These are phyloP conservation scores for Diaporthe velutina DNA, from an alignment of 2,329 filamentous ascomycete genomes.

Conservation along the genomic window DNA sequence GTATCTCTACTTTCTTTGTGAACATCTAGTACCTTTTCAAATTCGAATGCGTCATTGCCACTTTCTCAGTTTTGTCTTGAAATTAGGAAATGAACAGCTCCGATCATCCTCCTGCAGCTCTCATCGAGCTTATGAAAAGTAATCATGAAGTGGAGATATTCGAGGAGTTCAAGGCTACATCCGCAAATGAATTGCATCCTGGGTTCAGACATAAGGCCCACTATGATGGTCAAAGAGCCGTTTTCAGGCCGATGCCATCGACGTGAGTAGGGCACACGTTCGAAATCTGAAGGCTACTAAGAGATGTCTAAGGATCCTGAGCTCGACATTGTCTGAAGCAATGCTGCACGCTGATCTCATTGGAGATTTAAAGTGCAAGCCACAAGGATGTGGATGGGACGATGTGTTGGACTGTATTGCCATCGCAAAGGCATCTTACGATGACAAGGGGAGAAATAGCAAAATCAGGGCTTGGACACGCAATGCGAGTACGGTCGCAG, in stretches of 20 bases:
- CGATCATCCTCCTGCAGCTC: background rate
- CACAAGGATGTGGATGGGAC: conserved; percentile 16
- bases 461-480: background rate
- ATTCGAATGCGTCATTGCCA: too few species aligned
- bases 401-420: conserved; percentile 7
- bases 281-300: background rate
- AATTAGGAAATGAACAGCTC: background rate
- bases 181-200: background rate
- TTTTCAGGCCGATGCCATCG: background rate
- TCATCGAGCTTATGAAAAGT: background rate
- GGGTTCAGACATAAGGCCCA: background rate
- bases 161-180: background rate
- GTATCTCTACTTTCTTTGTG: too few species aligned
- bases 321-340: background rate
- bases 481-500: background rate
- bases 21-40: too few species aligned
- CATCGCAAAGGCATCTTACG: background rate
- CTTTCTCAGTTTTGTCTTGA: background rate
- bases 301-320: background rate
- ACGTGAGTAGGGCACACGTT: background rate
- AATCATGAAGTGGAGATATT: background rate
- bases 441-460: background rate
- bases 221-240: conserved; percentile 7
- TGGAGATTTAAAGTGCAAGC: background rate
- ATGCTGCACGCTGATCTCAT: background rate